Base-by-base conservation (phyloP, 352 stramenopile genomes). In the Phytophthora colocasiae region DNA sequence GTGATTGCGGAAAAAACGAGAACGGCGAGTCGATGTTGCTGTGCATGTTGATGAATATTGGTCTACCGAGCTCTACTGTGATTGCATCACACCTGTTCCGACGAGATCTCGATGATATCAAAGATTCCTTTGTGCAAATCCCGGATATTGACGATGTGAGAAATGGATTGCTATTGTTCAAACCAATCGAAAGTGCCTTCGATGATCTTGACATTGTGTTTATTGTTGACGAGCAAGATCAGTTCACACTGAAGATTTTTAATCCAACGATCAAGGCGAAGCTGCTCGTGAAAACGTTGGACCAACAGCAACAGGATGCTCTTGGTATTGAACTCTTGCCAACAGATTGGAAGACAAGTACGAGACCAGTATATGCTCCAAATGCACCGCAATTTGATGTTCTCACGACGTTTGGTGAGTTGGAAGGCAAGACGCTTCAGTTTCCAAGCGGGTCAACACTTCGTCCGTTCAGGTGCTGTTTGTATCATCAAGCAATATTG, bases 161-260 rank as follows among this genome's bases (percentile, higher is more conserved):
- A 43, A 64, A 64, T 49, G 55, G 55, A 14, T 63, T 63, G 34
- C 34, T 63, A 34, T 53, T 65, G 29, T 65, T 65, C 12, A 65
- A 58, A 58, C 47, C 46, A 38, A 64, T 64, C 39, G 14, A 57
- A 64, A 57, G 47, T 46, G 57, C 58, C 47, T 53, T 65, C 29
- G 39, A 58, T 57, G 17, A 58, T 53, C 58, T 47, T 29, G 17
- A 58, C 27, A 56, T 64, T 38, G 15, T 22, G 57, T 39, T 64
- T 57, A 46, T 64, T 48, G 58, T 65, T 19, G 58, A 58, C 58
- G 45, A 64, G 27, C 4, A 51, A 36, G 56, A 57, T 57, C 38
- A 56, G 36, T 57, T 64, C 56, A 64, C 46, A 31, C 46, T 57
- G 6, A 64, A 44, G 26, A 26, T 64, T 43, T 51, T 64, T 57